Base-by-base conservation (phyloP, 495 filamentous ascomycete species). In the Tuber indicum region DNA sequence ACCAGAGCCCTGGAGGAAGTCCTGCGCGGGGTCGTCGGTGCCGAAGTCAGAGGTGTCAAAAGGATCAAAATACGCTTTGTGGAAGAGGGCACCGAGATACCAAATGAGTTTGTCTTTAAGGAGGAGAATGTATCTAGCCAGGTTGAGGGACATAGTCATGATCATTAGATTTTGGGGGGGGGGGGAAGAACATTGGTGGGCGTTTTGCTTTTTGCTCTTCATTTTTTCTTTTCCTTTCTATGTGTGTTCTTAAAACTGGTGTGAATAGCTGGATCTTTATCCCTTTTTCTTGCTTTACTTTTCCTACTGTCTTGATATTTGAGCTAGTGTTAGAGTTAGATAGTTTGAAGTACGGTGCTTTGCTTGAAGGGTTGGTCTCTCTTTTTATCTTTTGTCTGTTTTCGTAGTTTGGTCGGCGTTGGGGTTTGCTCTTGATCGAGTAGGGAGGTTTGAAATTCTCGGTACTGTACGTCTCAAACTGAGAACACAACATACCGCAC, bases 21-120 rank as follows among this genome's bases (percentile, higher is more conserved):
- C 0, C 87, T 98, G 21, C 89, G 96, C 73, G 86, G 89, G 39
- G 86, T 86, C 46, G 87, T 97, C 32, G 93, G 92, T 2, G 84
- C 86, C 47, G 92, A 91, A 76, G 92, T 97, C 5, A 87, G 92
- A 71, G 96, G 96, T 0, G 92, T 94, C 66, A 90, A 92, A 82
- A 88, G 90, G 72, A 89, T 99, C 39, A 90, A 90, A 72, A 88
- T 99, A 49, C 89, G 94, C 70, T 97, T 97, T 81, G 89, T 96
- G 72, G 89, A 93, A 5, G 89, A 88, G 76, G 89, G 82, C 32
- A 70, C 21, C 17, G 77, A 45, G 10, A 72, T 76, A 41, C 62
- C 66, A 62, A 75, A 26, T n/a, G 82, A 84, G 72, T 84, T 84
- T 75, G 72, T 84, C 62, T 78, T 84, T 75, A 75, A 73, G 42